These are phyloP conservation scores for Metschnikowia baotianmanensis DNA, from an alignment of 805 yeast species.

Conservation along the genomic window DNA sequence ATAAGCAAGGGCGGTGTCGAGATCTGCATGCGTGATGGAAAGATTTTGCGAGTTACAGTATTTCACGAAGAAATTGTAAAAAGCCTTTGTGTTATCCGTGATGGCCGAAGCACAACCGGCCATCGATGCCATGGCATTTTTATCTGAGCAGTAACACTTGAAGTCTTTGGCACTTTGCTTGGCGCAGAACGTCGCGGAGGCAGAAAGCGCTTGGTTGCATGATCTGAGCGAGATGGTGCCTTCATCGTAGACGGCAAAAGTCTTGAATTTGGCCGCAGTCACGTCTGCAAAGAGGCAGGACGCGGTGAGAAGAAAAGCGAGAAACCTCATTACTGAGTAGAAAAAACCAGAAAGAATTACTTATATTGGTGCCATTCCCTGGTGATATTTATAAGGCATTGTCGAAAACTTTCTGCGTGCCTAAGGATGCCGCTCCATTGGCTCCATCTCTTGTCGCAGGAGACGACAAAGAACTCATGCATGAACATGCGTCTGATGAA, in stretches of 20 bases:
- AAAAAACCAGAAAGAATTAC: too few relatives aligned
- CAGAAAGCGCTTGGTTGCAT: slow-evolving; percentile 4
- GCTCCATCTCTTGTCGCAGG: neutral
- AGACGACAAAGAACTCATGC: neutral
- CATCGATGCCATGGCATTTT: slow-evolving; percentile 10
- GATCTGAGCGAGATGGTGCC: slow-evolving; percentile 3
- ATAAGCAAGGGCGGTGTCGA: slow-evolving; percentile 1
- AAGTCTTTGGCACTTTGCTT: neutral
- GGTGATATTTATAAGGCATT: neutral
- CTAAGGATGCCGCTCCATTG: neutral
- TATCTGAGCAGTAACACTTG: slow-evolving; percentile 6
- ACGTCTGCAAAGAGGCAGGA: neutral
- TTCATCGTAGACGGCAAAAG: slow-evolving; percentile 3
- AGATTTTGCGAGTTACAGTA: slow-evolving; percentile 1
- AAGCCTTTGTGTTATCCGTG: neutral
- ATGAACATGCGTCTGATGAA: slow-evolving; percentile 4
- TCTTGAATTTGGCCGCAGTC: slow-evolving; percentile 3
- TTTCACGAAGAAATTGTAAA: neutral
- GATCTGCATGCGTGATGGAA: neutral
- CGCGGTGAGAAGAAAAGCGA: neutral
- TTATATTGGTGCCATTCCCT: too few relatives aligned
- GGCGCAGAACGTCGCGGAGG: slow-evolving; percentile 5
- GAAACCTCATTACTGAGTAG: neutral
- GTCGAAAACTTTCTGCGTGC: neutral
- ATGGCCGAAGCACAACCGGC: slow-evolving; percentile 3